Evolutionary conservation across 768 basidiomycete species (phyloP).

Genomic region (Mycena olivaceomarginata): DNA sequence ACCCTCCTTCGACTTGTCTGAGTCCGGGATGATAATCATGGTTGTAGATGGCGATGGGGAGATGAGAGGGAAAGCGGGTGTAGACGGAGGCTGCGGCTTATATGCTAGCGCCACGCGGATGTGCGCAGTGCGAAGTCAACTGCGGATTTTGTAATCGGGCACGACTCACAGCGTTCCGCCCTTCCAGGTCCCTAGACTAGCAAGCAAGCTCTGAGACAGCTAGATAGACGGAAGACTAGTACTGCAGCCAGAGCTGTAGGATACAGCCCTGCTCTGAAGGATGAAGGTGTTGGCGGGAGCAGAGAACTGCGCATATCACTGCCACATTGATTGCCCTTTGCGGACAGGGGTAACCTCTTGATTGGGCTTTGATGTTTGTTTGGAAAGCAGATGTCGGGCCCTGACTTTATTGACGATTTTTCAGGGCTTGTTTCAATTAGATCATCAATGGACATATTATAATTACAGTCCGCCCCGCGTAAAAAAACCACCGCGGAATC

Average conservation of each 20-base stretch:
- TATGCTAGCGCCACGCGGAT: background rate
- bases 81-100: constrained; percentile 15
- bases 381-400: no score
- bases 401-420: no score
- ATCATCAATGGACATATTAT: no score
- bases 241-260: background rate
- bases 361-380: no score
- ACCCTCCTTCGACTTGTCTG: constrained; percentile 22
- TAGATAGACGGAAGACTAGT: background rate
- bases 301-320: background rate
- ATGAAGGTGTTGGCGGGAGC: background rate
- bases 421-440: no score
- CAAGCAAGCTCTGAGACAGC: background rate
- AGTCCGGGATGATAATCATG: constrained; percentile 35
- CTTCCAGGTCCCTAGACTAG: background rate
- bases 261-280: background rate
- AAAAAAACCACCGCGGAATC: no score
- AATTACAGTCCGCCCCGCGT: no score
- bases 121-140: constrained; percentile 18
- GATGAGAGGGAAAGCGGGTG: background rate
- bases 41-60: constrained; percentile 2
- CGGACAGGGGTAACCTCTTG: no score
- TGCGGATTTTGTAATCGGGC: constrained; percentile 4
- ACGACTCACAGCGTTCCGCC: background rate
- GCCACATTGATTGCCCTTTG: background rate